Percentiles rank a stretch among this genome's conserved stretches.
Evolutionary conservation across 768 basidiomycete genomes (phyloP).

Genomic region (Russula dissimulans): DNA sequence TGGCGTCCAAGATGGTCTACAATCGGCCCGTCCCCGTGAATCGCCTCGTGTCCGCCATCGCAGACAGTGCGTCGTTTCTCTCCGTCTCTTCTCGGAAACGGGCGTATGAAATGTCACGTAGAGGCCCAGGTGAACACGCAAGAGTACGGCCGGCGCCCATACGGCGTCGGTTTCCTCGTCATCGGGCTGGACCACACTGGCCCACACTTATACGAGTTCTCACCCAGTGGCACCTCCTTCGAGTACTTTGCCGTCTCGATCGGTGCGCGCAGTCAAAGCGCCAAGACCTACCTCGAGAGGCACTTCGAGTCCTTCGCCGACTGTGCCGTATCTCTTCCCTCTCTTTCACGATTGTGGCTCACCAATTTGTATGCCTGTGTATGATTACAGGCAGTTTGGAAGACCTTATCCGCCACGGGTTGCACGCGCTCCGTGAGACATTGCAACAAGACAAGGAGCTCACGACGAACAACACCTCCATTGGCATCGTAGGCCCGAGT

Average conservation of each 20-base stretch:
- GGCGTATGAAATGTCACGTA: constrained; percentile 24
- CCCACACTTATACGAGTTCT: constrained; percentile 97
- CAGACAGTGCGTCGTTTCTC: constrained; percentile 65
- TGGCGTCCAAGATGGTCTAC: constrained; percentile 91
- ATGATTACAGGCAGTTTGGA: constrained; percentile 59
- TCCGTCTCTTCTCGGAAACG: neutral
- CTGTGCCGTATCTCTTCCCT: constrained; percentile 35
- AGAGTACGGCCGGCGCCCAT: constrained; percentile 94
- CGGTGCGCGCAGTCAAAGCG: constrained; percentile 94
- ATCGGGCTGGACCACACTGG: constrained; percentile 95
- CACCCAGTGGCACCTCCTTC: constrained; percentile 92
- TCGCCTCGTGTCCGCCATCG: constrained; percentile 85
- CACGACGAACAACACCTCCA: constrained; percentile 85
- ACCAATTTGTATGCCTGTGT: too few species aligned
- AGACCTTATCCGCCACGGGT: constrained; percentile 84
- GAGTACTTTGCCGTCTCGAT: constrained; percentile 99
- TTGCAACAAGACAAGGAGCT: constrained; percentile 98
- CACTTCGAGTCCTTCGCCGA: constrained; percentile 82
- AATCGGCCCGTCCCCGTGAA: constrained; percentile 92
- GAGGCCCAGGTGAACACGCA: constrained; percentile 99
- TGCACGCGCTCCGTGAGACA: constrained; percentile 92
- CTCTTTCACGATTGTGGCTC: neutral
- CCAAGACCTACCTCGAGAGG: constrained; percentile 97
- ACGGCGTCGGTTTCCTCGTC: constrained; percentile 98
- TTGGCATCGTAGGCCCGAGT: constrained; percentile 81